Evolutionary conservation across 2,329 filamentous ascomycete genomes (phyloP), one percentile per base, ranked within the genome.

Genomic region (Fusarium haematococcum): DNA sequence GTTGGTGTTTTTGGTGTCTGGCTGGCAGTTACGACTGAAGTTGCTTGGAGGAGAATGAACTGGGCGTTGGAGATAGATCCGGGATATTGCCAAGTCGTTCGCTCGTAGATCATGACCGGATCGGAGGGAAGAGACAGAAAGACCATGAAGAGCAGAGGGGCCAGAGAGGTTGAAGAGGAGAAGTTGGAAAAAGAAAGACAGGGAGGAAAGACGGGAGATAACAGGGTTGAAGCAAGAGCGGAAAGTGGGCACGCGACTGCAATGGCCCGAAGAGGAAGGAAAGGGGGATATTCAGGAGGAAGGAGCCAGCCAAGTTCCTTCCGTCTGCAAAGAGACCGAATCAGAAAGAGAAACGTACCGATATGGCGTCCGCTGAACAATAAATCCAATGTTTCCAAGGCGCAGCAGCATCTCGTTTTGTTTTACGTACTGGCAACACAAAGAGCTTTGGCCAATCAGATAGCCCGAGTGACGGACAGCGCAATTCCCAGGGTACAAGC

Each of bases 231-330:
- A 39, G 62, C 6, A 45, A 32, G 45, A 57, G 13, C 45, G 63
- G 67, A 48, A 69, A 69, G 67, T 74, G 67, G 73, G 69, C 61
- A 68, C 48, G 50, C 56, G 54, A 62, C 39, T 45, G 45, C 13
- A 45, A 61, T 64, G 13, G 23, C 32, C 23, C n/a, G 7, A 50
- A 58, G 23, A 13, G 54, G 41, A 65, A 52, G 54, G 65, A 27
- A 27, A 59, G 39, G 45, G 41, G 41, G 52, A 32, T 37, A 33
- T 54, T 54, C 27, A 8, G 18, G 48, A n/a, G 25, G 58, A 71
- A 68, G 62, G 65, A 63, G 50, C 33, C 56, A 33, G 45, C 54
- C 58, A 16, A 18, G 25, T 16, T 11, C 23, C 18, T 14, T 32
- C 48, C 35, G 43, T 56, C 45, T 32, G 18, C 27, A 43, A 18